Evolutionary conservation across 1,284 basidiomycete species (phyloP), one percentile per base, ranked within the genome.

Genomic region (Rhodofomes roseus): DNA sequence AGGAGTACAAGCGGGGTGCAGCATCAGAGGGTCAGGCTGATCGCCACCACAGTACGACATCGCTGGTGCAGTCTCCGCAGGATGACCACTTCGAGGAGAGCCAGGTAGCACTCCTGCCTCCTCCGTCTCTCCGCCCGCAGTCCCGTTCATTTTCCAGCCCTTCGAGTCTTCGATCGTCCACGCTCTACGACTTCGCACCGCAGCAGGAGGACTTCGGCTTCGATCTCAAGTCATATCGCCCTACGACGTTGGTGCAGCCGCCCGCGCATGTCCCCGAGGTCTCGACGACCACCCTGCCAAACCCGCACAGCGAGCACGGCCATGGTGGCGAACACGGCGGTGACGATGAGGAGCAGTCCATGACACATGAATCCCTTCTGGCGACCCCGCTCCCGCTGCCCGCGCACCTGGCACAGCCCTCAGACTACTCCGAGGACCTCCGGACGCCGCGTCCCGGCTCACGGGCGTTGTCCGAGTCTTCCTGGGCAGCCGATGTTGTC

Each of bases 181-280:
- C 52, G 20, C 60, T 61, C 23, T 61, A 60, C 46, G 59, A 50
- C 27, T 60, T 53, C 39, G 22, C 58, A n/a, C 54, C 58, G 7
- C 31, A 22, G 27, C 41, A 31, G 29, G 54, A 59, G 7, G 36
- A 46, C 0, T n/a, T 41, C 40, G 37, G 46, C 11, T 55, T 37
- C 11, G 27, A 37, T 20, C 22, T 46, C 46, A 50, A 36, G 25
- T 22, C 36, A 9, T 44, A 44, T 22, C 54, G 25, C 25, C 54
- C 20, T 3, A 31, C 29, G 14, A 25, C 29, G 18, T 9, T 23
- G 14, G 37, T 44, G n/a, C 14, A 44, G 25, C 40, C 40, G 20
- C 29, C 43, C 37, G 36, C 37, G 23, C 56, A 57, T 39, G 40
- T 53, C 2, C 36, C 53, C n/a, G 34, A 36, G 25, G 25, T 43